These are phyloP conservation scores for Penicillium odoratum DNA, from an alignment of 495 filamentous ascomycete genomes.

Conservation along the genomic window DNA sequence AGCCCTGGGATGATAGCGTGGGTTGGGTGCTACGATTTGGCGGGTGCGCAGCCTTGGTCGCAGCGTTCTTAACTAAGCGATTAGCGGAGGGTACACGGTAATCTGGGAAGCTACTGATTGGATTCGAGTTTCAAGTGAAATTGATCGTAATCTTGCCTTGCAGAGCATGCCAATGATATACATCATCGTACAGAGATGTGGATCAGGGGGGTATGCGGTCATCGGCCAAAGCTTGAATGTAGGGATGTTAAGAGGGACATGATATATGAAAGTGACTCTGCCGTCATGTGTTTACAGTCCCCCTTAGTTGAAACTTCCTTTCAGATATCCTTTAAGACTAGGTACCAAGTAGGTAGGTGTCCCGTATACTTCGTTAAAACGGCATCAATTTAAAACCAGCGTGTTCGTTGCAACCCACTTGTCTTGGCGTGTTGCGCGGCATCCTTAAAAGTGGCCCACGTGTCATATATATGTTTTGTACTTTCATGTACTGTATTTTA, in stretches of 20 bases:
- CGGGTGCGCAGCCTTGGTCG: constrained; percentile 72
- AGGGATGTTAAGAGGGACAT: constrained; percentile 7
- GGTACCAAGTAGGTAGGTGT: no score
- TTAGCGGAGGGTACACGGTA: constrained; percentile 38
- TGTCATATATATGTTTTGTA: constrained; percentile 19
- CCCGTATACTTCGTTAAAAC: no score
- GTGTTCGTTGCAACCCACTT: not conserved
- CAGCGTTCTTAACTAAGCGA: constrained; percentile 63
- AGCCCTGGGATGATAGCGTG: constrained; percentile 80
- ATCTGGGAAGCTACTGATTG: not conserved
- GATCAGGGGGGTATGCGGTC: constrained; percentile 11
- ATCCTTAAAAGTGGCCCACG: constrained; percentile 15
- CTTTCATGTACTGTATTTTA: not conserved
- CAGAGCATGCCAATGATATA: constrained; percentile 18
- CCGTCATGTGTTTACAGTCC: not conserved
- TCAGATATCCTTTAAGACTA: not conserved
- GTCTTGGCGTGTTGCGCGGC: constrained; percentile 6
- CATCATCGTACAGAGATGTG: constrained; percentile 6
- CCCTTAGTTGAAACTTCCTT: not conserved
- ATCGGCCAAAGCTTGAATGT: constrained; percentile 9
- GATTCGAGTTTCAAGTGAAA: not conserved
- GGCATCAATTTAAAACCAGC: not conserved
- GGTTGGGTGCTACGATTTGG: constrained; percentile 81
- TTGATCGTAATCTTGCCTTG: not conserved
- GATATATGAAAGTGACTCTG: no score